Percentiles rank a stretch among this genome's conserved stretches.
phyloP scores from a whole-genome alignment of 139 green algal genomes.

The Zygnema circumcarinatum region DNA sequence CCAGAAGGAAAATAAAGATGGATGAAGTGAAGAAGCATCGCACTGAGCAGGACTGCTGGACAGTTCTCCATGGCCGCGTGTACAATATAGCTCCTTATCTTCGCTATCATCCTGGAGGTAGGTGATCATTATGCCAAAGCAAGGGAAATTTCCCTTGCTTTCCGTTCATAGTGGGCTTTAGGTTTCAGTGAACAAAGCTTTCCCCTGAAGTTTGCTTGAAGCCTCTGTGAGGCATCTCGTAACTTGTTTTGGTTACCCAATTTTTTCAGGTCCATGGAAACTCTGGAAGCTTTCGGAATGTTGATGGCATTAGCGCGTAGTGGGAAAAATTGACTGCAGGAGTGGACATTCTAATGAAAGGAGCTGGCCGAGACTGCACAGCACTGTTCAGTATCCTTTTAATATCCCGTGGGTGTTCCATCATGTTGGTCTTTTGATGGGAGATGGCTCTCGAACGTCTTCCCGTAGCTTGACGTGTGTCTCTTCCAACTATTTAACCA shows the following conservation, averaged over 20 bases:
- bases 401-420: too few species aligned
- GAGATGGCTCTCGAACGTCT: too few species aligned
- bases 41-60: slow-evolving; percentile 88
- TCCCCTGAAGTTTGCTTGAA: not conserved
- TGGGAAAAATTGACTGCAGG: slow-evolving; percentile 46
- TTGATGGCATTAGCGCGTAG: too few species aligned
- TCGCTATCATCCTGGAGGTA: slow-evolving; percentile 88
- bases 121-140: not conserved
- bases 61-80: slow-evolving; percentile 85
- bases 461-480: too few species aligned
- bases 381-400: slow-evolving; percentile 74
- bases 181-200: not conserved
- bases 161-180: not conserved
- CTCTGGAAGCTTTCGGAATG: too few species aligned
- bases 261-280: not conserved
- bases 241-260: not conserved
- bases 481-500: too few species aligned
- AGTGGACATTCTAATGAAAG: slow-evolving; percentile 56
- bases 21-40: slow-evolving; percentile 82
- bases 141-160: not conserved
- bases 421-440: too few species aligned
- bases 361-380: slow-evolving; percentile 83
- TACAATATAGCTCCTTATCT: slow-evolving; percentile 95
- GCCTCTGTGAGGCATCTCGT: not conserved
- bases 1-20: slow-evolving; percentile 61